These are phyloP conservation scores for Malus fusca DNA, from an alignment of 306 rosid genomes.

Conservation along the genomic window DNA sequence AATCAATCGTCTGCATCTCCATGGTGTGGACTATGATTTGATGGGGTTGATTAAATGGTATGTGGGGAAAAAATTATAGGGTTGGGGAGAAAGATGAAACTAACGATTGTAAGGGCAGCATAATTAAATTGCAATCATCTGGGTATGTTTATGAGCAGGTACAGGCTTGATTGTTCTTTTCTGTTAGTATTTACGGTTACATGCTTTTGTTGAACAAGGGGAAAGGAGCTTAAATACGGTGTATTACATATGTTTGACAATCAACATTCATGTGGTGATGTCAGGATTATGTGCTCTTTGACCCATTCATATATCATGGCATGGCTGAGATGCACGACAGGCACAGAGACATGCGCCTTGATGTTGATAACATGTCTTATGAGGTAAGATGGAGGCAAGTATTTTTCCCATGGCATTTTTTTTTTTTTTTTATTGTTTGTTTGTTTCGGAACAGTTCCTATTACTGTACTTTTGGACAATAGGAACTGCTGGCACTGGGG, in stretches of 20 bases:
- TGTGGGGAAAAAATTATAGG: background rate
- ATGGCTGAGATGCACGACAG: conserved; percentile 83
- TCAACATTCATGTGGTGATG: background rate
- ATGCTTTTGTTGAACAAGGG: conserved; percentile 11
- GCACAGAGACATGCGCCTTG: conserved; percentile 94
- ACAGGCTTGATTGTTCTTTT: background rate
- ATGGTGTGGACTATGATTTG: background rate
- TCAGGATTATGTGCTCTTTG: conserved; percentile 78
- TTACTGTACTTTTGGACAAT: conserved; percentile 20
- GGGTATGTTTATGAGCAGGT: conserved; percentile 12
- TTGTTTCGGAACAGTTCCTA: conserved; percentile 2
- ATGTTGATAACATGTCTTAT: conserved; percentile 89
- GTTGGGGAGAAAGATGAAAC: background rate
- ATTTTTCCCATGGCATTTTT: background rate
- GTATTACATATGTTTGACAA: conserved; percentile 1
- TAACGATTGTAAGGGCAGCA: background rate
- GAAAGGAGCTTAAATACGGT: conserved; percentile 12
- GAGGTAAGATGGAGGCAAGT: conserved; percentile 50
- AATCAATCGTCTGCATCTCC: background rate
- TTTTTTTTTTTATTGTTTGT: background rate
- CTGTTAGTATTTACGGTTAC: background rate
- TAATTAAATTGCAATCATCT: background rate
- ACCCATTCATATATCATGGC: conserved; percentile 67
- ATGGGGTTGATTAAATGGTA: background rate
- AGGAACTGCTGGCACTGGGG: conserved; percentile 84